phyloP scores from a whole-genome alignment of 192 early-diverging fungal species.

The Thamnidium elegans region DNA sequence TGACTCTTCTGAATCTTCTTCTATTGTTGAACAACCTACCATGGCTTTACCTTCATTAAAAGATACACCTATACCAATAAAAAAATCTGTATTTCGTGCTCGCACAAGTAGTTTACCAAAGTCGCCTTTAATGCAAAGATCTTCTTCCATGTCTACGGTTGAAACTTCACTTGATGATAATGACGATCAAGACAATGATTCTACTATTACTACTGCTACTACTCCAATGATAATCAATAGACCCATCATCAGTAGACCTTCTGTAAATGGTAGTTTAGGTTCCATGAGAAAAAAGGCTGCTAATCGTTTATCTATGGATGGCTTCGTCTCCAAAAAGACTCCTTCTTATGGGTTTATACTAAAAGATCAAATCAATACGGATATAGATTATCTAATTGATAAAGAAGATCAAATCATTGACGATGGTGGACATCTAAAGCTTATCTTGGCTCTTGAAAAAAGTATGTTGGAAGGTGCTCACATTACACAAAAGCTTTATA shows the following conservation, averaged over 20 bases:
- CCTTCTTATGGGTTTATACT: too few relatives aligned
- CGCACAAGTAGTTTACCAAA: conserved; percentile 21
- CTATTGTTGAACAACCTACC: conserved; percentile 12
- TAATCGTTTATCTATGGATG: conserved; percentile 24
- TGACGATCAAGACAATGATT: not conserved
- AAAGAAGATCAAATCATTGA: too few relatives aligned
- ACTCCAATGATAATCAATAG: not conserved
- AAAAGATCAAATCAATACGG: too few relatives aligned
- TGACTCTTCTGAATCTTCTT: not conserved
- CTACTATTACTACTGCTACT: not conserved
- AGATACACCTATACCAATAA: not conserved
- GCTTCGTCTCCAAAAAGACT: conserved; percentile 1
- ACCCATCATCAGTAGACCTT: not conserved
- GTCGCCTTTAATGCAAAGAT: not conserved
- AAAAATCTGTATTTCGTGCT: conserved; percentile 1
- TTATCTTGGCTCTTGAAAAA: conserved; percentile 23
- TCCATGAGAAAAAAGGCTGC: conserved; percentile 17
- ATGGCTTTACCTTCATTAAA: conserved; percentile 27
- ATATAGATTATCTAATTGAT: too few relatives aligned
- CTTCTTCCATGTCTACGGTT: not conserved
- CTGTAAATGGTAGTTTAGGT: conserved; percentile 6
- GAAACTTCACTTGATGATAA: not conserved
- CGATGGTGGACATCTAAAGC: conserved; percentile 1
- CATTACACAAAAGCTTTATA: conserved; percentile 24
- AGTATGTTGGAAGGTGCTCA: conserved; percentile 29